phyloP scores from a whole-genome alignment of 2,329 filamentous ascomycete genomes.

The Ramularia endophylla region DNA sequence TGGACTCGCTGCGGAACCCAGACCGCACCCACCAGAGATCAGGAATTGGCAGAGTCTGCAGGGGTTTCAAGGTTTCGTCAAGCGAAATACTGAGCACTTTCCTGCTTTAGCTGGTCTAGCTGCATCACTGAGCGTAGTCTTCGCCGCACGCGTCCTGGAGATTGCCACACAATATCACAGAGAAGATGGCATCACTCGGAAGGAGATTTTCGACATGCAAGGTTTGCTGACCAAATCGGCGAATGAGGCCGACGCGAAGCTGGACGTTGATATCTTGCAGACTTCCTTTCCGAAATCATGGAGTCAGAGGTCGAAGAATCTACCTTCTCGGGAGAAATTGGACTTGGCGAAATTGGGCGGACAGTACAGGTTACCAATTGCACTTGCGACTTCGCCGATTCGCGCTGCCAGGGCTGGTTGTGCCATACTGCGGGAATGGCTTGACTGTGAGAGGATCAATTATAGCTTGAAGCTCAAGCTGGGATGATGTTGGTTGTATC shows the following conservation, averaged over 20 bases:
- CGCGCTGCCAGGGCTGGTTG: slow-evolving; percentile 41
- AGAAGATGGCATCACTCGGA: slow-evolving; percentile 7
- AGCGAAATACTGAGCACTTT: slow-evolving; percentile 20
- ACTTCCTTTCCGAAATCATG: slow-evolving; percentile 36
- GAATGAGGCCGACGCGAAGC: slow-evolving; percentile 17
- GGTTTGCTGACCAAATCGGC: slow-evolving; percentile 16
- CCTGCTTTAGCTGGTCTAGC: slow-evolving; percentile 37
- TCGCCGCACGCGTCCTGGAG: slow-evolving; percentile 33
- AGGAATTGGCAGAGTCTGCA: slow-evolving; percentile 24
- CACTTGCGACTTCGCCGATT: slow-evolving; percentile 36
- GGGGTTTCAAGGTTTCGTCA: slow-evolving; percentile 25
- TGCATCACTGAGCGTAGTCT: slow-evolving; percentile 36
- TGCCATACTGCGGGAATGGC: slow-evolving; percentile 39
- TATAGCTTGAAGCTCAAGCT: slow-evolving; percentile 25
- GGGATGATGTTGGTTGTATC: background rate
- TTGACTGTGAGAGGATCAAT: slow-evolving; percentile 20
- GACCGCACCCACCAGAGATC: slow-evolving; percentile 14
- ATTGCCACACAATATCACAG: slow-evolving; percentile 9
- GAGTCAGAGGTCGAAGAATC: slow-evolving; percentile 23
- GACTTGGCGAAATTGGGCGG: slow-evolving; percentile 28
- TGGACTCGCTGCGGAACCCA: slow-evolving; percentile 19
- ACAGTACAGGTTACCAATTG: slow-evolving; percentile 38
- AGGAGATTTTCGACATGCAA: slow-evolving; percentile 13
- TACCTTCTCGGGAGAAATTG: slow-evolving; percentile 26
- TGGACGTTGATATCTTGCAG: slow-evolving; percentile 33